Percentiles rank a stretch among this genome's conserved stretches.
These are phyloP conservation scores for Fusarium mexicanum DNA, from an alignment of 2,329 filamentous ascomycete genomes.

Conservation along the genomic window DNA sequence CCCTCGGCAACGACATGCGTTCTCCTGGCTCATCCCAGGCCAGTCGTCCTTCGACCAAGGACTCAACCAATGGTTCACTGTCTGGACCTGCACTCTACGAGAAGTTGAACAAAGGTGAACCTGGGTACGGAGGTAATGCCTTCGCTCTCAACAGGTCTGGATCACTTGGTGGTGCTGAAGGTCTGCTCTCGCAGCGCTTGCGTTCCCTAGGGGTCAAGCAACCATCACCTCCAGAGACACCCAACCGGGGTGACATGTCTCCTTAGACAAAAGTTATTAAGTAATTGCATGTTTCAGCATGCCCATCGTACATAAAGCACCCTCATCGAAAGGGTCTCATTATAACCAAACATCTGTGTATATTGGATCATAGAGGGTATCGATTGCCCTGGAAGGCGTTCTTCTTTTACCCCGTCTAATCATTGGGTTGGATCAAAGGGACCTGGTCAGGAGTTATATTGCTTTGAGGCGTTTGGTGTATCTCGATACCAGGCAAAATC, in stretches of 20 bases:
- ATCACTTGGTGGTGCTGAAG: conserved; percentile 60
- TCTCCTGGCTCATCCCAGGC: conserved; percentile 44
- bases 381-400: conserved; percentile 7
- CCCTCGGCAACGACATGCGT: conserved; percentile 29
- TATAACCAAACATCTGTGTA: not conserved
- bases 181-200: conserved; percentile 75
- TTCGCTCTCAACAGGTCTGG: conserved; percentile 53
- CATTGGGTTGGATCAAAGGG: not conserved
- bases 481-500: conserved; percentile 24
- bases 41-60: conserved; percentile 50
- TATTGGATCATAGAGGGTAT: conserved; percentile 10
- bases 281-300: conserved; percentile 1
- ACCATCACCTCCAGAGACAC: conserved; percentile 6
- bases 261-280: conserved; percentile 3
- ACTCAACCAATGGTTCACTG: conserved; percentile 44
- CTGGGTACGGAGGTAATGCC: conserved; percentile 68
- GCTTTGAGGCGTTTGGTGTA: conserved; percentile 23
- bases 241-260: not conserved
- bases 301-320: conserved; percentile 3
- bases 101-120: conserved; percentile 74
- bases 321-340: not conserved
- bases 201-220: conserved; percentile 66
- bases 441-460: not conserved
- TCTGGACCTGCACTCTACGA: conserved; percentile 61
- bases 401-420: not conserved